Evolutionary conservation across 1,139 yeast genomes (phyloP), one percentile per base, ranked within the genome.

Genomic region (Candida neerlandica): DNA sequence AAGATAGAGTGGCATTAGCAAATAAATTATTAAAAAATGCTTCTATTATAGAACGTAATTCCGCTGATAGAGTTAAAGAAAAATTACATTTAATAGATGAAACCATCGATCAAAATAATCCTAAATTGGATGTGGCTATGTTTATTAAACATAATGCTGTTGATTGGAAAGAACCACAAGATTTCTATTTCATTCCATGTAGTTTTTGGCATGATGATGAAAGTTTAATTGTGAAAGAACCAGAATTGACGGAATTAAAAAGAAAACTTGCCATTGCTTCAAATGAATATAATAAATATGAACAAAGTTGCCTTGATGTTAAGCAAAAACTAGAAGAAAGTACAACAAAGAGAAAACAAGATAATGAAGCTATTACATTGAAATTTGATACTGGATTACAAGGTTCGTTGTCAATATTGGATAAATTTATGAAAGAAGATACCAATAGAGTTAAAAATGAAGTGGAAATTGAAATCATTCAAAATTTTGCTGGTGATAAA

Each of bases 171-270:
- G 98, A 91, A 60, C 99, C 98, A 0, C 73, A 73, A 5, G 98
- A 94, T 67, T 89, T 86, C 63, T 80, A 82, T 57, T 95, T 86
- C 61, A 81, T 89, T 56, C 97, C 98, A 1, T 85, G 96, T 38
- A 85, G 92, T 32, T 87, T 95, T 45, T 95, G 99, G 99, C 98
- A 92, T 67, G 99, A 94, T 62, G 97, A 94, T 66, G 96, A 91
- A 55, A 75, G 81, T 43, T 82, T 94, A 71, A 74, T 85, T 14
- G 78, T 82, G 1, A 78, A 80, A 16, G 85, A 81, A 39, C 79
- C 80, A 1, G 94, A 90, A 58, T 73, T 90, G 55, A 77, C 84
- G 15, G 82, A 78, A 46, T 73, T 94, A 62, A 85, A 87, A 61
- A 78, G 80, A 52, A 71, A 76, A 49, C 73, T 94, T 52, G 80